These are phyloP conservation scores for Paraphaeosphaeria sporulosa DNA, from an alignment of 2,329 filamentous ascomycete species.

Conservation along the genomic window DNA sequence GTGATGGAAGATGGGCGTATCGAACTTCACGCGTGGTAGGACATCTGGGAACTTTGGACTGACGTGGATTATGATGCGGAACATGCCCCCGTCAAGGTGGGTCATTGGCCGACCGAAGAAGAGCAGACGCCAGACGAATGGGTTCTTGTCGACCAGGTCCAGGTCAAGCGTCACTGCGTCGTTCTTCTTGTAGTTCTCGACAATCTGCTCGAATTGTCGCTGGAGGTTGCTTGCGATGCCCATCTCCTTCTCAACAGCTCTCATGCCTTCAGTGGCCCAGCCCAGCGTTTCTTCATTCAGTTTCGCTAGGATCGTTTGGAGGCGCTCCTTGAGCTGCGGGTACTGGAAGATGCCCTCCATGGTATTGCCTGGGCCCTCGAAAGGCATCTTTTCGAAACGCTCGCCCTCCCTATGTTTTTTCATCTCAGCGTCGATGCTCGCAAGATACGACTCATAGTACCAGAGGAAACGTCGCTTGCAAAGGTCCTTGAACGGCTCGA, in stretches of 20 bases:
- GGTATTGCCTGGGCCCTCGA: conserved; percentile 76
- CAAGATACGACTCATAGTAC: conserved; percentile 91
- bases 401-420: conserved; percentile 69
- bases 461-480: conserved; percentile 92
- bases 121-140: conserved; percentile 86
- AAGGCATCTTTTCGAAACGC: conserved; percentile 82
- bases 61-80: conserved; percentile 79
- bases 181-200: conserved; percentile 74
- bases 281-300: conserved; percentile 74
- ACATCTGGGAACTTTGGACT: conserved; percentile 87
- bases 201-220: conserved; percentile 84
- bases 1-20: conserved; percentile 87
- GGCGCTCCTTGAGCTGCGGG: conserved; percentile 71
- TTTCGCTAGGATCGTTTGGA: conserved; percentile 72
- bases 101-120: conserved; percentile 94
- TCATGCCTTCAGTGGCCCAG: conserved; percentile 76
- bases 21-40: conserved; percentile 82
- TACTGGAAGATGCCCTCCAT: conserved; percentile 93
- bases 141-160: conserved; percentile 79
- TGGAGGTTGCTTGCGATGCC: conserved; percentile 83
- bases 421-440: conserved; percentile 70
- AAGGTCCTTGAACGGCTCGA: conserved; percentile 88
- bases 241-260: conserved; percentile 69
- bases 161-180: conserved; percentile 77
- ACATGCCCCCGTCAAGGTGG: conserved; percentile 83